Base-by-base conservation (phyloP, 805 yeast genomes). In the Saturnispora serradocipensis region DNA sequence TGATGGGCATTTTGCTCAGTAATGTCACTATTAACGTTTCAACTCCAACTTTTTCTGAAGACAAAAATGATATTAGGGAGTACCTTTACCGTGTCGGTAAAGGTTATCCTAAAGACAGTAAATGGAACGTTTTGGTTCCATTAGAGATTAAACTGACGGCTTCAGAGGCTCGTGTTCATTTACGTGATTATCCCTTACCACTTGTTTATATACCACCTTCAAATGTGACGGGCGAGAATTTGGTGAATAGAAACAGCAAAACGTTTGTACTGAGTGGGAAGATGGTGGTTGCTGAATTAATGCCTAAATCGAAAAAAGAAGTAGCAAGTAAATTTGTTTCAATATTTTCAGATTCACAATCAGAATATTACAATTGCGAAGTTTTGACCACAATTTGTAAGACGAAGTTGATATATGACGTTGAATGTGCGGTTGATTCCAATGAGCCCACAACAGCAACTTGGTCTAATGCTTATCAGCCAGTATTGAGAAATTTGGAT, bases 131-230 rank as follows among this genome's bases (percentile, higher is more conserved):
- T 18, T 62, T 84, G 62, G 59, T 89, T 2, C 97, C 97, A 0
- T 59, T 81, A 50, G 70, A 70, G 63, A 43, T 85, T 13, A 78
- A 82, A 50, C 68, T 86, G 48, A 72, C 68, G 15, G 70, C 86
- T 38, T 67, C 70, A 3, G 95, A 88, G 59, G 62, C 82, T 11
- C 69, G 93, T 53, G 74, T 81, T 59, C 91, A 86, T 62, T 58
- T 90, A 54, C 71, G 93, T 50, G 98, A 90, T 61, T 88, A 85
- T 61, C 97, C 97, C 0, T 61, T 91, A 15, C 97, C 98, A 0
- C 67, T 90, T 47, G 64, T 87, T 8, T 81, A 81, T 56, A 78
- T 90, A 55, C 96, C 96, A 2, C 50, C 50, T 15, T 53, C 60
- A 4, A 46, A 48, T 24, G 9, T 52, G 20, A 22, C 32, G 9